Percentiles rank a stretch among this genome's conserved stretches.
These are phyloP conservation scores for Globisporangium parvum DNA, from an alignment of 352 stramenopile species.

Conservation along the genomic window DNA sequence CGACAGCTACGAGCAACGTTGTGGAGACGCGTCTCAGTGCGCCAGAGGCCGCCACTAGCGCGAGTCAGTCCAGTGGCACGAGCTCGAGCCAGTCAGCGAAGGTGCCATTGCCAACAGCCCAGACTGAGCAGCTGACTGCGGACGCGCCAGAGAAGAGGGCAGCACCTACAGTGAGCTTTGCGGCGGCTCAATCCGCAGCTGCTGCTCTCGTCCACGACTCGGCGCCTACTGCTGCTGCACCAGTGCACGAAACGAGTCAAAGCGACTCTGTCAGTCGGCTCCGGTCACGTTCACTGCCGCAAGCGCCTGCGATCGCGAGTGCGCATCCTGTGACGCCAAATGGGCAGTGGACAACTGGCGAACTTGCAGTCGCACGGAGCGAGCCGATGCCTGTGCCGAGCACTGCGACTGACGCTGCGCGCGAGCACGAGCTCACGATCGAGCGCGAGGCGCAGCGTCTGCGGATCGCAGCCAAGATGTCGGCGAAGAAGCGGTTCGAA, in stretches of 20 bases:
- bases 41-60: no score
- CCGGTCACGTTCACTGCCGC: slow-evolving; percentile 9
- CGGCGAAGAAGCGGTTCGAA: slow-evolving; percentile 69
- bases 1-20: no score
- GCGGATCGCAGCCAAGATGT: slow-evolving; percentile 56
- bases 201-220: no score
- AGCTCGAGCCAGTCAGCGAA: no score
- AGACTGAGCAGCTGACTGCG: no score
- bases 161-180: slow-evolving; percentile 13
- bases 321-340: slow-evolving; percentile 8
- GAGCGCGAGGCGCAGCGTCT: slow-evolving; percentile 58
- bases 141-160: slow-evolving; percentile 8
- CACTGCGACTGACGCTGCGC: slow-evolving; percentile 5
- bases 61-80: no score
- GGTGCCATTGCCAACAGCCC: slow-evolving; percentile 1
- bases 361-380: background rate
- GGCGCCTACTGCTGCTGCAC: no score
- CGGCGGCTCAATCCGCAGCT: background rate
- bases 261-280: slow-evolving; percentile 6
- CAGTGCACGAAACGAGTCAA: background rate
- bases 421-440: slow-evolving; percentile 57
- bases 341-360: slow-evolving; percentile 2
- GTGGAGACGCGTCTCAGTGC: no score
- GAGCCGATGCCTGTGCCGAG: background rate
- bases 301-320: background rate